Evolutionary conservation across 257 asterid species (phyloP), one percentile per base, ranked within the genome.

Genomic region (Gynochthodes officinalis): DNA sequence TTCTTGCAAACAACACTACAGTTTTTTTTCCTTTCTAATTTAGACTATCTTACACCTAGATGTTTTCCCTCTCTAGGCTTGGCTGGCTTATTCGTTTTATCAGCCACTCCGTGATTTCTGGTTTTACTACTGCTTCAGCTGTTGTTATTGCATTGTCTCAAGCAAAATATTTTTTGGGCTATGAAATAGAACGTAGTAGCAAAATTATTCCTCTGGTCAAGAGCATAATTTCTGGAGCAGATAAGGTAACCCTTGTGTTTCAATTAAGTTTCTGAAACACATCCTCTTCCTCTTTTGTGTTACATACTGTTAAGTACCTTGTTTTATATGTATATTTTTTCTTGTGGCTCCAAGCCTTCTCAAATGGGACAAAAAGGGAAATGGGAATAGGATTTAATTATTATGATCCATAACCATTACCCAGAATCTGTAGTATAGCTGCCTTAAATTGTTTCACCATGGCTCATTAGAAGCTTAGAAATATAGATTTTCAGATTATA

Each of bases 81-180:
- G 99, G 99, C 72, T 95, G 99, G 99, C 89, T 95, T 75, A 80
- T 95, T 74, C 97, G 99, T 55, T 95, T 95, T 88, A 92, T 95
- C 87, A 95, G 99, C 80, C 99, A 90, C 85, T 92, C 99, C 53
- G 99, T 95, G 86, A 95, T 95, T 83, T 95, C 99, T 87, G 99
- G 98, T 81, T 95, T 95, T 82, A 95, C 99, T 53, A 95, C 99
- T 19, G 98, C 99, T 78, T 95, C 99, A 76, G 99, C 99, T 76
- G 83, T 95, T 87, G 97, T 91, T 54, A 95, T 95, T 84, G 98
- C 87, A 81, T 82, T 95, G 86, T 95, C 99, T 76, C 96, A 95
- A 89, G 96, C 90, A 68, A 95, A 95, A 75, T 92, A 95, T 81
- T 95, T 95, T 83, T 75, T 95, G 89, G 99, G 99, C 83, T 95